These are phyloP conservation scores for Trichophyton benhamiae DNA, from an alignment of 2,329 filamentous ascomycete species.

Conservation along the genomic window DNA sequence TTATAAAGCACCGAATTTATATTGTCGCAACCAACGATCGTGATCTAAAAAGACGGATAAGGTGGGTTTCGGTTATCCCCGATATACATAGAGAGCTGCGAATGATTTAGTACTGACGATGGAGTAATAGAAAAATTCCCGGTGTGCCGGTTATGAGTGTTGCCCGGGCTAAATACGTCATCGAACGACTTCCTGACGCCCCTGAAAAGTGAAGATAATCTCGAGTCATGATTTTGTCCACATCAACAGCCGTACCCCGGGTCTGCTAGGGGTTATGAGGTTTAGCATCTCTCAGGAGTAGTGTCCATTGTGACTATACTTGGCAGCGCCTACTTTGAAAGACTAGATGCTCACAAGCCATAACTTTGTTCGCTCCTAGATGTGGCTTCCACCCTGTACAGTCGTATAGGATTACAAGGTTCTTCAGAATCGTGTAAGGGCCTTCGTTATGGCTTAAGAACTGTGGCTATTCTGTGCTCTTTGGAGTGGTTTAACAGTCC, in stretches of 20 bases:
- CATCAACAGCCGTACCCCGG: not conserved
- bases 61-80: conserved; percentile 24
- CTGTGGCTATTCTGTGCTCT: too few relatives aligned
- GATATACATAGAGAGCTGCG: not conserved
- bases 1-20: conserved; percentile 63
- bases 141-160: conserved; percentile 62
- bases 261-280: not conserved
- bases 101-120: not conserved
- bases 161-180: conserved; percentile 80
- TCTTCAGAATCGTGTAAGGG: too few relatives aligned
- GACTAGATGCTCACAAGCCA: too few relatives aligned
- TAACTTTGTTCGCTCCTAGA: too few relatives aligned
- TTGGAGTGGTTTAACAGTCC: too few relatives aligned
- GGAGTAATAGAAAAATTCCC: conserved; percentile 49
- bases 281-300: not conserved
- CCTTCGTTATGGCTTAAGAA: too few relatives aligned
- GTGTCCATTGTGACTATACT: too few relatives aligned
- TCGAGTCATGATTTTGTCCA: not conserved
- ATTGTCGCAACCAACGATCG: conserved; percentile 61
- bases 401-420: too few relatives aligned
- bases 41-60: conserved; percentile 67
- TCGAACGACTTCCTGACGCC: conserved; percentile 79
- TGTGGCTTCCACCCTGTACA: too few relatives aligned
- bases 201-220: conserved; percentile 44
- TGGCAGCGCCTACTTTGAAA: too few relatives aligned